Evolutionary conservation across 768 basidiomycete species (phyloP).

Genomic region (Lactarius akahatsu): DNA sequence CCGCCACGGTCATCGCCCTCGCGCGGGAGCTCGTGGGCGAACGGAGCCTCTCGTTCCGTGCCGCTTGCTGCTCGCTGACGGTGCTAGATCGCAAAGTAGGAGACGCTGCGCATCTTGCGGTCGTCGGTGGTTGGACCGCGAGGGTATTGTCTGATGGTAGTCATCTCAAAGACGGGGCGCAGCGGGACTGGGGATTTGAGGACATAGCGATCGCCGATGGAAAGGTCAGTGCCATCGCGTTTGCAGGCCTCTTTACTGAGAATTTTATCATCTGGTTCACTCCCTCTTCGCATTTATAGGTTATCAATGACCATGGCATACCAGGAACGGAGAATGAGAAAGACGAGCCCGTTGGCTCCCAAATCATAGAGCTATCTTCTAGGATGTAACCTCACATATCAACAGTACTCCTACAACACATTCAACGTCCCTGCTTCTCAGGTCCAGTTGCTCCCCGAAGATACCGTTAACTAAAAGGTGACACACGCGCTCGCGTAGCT

Average conservation of each 20-base stretch:
- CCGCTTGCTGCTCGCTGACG: constrained; percentile 76
- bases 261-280: not conserved
- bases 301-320: constrained; percentile 66
- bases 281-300: constrained; percentile 40
- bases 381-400: constrained; percentile 23
- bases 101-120: constrained; percentile 15
- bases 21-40: constrained; percentile 57
- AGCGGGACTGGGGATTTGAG: constrained; percentile 81
- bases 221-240: constrained; percentile 44
- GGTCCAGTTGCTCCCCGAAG: not conserved
- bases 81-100: constrained; percentile 45
- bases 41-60: constrained; percentile 39
- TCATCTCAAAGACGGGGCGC: constrained; percentile 57
- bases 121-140: constrained; percentile 49
- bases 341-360: constrained; percentile 58
- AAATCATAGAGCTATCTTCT: constrained; percentile 34
- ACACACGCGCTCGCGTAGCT: constrained; percentile 94
- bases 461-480: constrained; percentile 45
- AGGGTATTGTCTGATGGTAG: constrained; percentile 51
- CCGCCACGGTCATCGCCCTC: constrained; percentile 70
- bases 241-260: not conserved
- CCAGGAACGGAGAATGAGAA: constrained; percentile 62
- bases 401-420: not conserved
- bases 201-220: constrained; percentile 62
- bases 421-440: not conserved